Base-by-base conservation (phyloP, 208 protist genomes). In the Tritrichomonas foetus region DNA sequence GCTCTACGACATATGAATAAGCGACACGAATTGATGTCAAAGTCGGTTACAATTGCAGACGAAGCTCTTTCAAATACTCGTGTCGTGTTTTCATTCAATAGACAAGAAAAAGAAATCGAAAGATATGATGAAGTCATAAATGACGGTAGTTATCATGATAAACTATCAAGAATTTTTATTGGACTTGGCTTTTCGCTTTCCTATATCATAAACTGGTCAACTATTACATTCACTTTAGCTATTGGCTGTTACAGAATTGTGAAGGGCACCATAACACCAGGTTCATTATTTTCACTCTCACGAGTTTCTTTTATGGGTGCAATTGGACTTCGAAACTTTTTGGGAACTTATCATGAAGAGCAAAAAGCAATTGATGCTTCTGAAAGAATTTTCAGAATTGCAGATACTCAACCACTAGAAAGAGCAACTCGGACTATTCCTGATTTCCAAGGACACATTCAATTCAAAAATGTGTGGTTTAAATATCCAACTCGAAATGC, bases 391-490 rank as follows among this genome's bases (percentile, higher is more conserved):
- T 78, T 78, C 44, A 20, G 44, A 47, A 5, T 78, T 44, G 69
- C 3, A 47, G 25, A 47, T 36, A 9, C 25, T 27, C 20, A 36
- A 20, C 3, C 69, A 44, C 1, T 44, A 20, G 5, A 36, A 9
- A 9, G 1, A 47, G 25, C 3, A 1, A 44, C 3, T 9, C 5
- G 33, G 3, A 44, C 25, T 9, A 47, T 22, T 47, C 36, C 5
- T 9, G 33, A 36, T n/a, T 78, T 78, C 8, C 3, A 78, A 78
- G 69, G 69, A 44, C 3, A 78, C 20, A 78, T 78, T 44, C 14
- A 78, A 44, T 78, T 78, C 69, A 78, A 78, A 20, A 78, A 78
- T 78, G 69, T 78, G 11, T 78, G 69, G 69, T 78, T 78, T 20
- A 78, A 78, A 78, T 78, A 78, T 78, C 69, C 69, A 44, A 78